phyloP scores from a whole-genome alignment of 192 early-diverging fungal species.

The Coemansia sp. region DNA sequence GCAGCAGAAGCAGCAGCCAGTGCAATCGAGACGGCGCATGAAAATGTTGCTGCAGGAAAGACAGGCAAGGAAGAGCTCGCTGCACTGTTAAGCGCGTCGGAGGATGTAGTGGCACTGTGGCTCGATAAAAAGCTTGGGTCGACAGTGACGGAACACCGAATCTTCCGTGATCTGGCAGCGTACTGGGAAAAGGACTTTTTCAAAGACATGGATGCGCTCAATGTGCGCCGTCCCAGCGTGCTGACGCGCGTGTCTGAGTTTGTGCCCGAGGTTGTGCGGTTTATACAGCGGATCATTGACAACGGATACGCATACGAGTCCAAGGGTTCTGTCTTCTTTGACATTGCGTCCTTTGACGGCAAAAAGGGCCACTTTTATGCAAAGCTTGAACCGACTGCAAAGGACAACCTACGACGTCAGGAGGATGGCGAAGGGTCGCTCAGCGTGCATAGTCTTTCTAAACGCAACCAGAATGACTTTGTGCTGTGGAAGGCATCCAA shows the following conservation, averaged over 20 bases:
- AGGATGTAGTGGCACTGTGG: slow-evolving; percentile 45
- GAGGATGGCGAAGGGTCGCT: slow-evolving; percentile 90
- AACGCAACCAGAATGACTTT: slow-evolving; percentile 81
- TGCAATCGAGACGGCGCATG: slow-evolving; percentile 23
- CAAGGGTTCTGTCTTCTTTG: slow-evolving; percentile 87
- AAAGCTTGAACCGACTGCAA: slow-evolving; percentile 91
- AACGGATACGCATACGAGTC: slow-evolving; percentile 96
- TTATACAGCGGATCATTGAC: slow-evolving; percentile 88
- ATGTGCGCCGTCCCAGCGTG: slow-evolving; percentile 82
- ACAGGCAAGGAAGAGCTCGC: slow-evolving; percentile 51
- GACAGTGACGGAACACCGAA: slow-evolving; percentile 79
- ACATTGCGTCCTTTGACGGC: slow-evolving; percentile 81
- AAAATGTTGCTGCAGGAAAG: slow-evolving; percentile 20
- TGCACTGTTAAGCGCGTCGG: slow-evolving; percentile 20
- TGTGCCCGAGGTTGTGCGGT: slow-evolving; percentile 89
- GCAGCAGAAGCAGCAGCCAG: slow-evolving; percentile 50
- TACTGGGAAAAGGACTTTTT: slow-evolving; percentile 96
- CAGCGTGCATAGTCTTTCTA: slow-evolving; percentile 64
- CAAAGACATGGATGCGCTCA: slow-evolving; percentile 88
- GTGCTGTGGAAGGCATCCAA: slow-evolving; percentile 96
- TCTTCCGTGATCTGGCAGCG: slow-evolving; percentile 92
- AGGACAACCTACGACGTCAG: slow-evolving; percentile 74
- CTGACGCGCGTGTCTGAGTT: slow-evolving; percentile 96
- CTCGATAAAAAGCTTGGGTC: slow-evolving; percentile 53
- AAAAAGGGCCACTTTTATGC: slow-evolving; percentile 86